Evolutionary conservation across 2,329 filamentous ascomycete genomes (phyloP).

Genomic region (Cladorrhinum sp.): DNA sequence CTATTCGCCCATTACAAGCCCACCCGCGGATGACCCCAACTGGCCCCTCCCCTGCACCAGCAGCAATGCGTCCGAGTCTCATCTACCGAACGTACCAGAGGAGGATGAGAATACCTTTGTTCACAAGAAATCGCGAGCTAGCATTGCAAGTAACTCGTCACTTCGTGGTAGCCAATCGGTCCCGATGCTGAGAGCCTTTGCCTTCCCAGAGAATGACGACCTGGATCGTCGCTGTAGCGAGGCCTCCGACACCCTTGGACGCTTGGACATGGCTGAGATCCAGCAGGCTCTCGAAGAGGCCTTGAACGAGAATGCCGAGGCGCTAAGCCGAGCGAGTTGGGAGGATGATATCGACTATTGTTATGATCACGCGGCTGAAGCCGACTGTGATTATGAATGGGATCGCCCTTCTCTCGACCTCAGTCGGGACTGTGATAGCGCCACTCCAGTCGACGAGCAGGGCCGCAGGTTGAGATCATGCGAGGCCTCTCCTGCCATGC

Average conservation of each 20-base stretch:
- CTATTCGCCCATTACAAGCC: slow-evolving; percentile 42
- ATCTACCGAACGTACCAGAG: slow-evolving; percentile 59
- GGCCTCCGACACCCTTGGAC: slow-evolving; percentile 52
- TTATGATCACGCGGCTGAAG: slow-evolving; percentile 66
- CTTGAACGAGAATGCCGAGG: slow-evolving; percentile 30
- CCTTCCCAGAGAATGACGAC: slow-evolving; percentile 32
- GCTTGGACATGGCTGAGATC: slow-evolving; percentile 39
- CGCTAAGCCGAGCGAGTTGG: slow-evolving; percentile 51
- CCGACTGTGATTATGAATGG: slow-evolving; percentile 65
- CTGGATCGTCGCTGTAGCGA: slow-evolving; percentile 38
- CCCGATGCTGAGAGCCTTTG: slow-evolving; percentile 49
- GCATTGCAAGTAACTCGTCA: slow-evolving; percentile 49
- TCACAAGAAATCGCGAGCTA: slow-evolving; percentile 41
- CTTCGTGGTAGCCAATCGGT: slow-evolving; percentile 55
- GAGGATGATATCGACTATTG: slow-evolving; percentile 69
- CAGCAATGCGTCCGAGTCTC: slow-evolving; percentile 39
- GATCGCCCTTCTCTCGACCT: slow-evolving; percentile 54
- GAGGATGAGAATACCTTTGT: slow-evolving; percentile 53
- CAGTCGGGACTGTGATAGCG: slow-evolving; percentile 32
- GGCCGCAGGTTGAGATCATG: slow-evolving; percentile 13
- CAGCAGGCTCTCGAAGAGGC: slow-evolving; percentile 34
- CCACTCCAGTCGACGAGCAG: slow-evolving; percentile 27
- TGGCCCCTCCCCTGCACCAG: slow-evolving; percentile 43
- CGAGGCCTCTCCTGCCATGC: slow-evolving; percentile 25
- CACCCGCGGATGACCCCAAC: slow-evolving; percentile 37